Conservation (phyloP, 139 green algal species). For the Coelastrella sp. region DNA sequence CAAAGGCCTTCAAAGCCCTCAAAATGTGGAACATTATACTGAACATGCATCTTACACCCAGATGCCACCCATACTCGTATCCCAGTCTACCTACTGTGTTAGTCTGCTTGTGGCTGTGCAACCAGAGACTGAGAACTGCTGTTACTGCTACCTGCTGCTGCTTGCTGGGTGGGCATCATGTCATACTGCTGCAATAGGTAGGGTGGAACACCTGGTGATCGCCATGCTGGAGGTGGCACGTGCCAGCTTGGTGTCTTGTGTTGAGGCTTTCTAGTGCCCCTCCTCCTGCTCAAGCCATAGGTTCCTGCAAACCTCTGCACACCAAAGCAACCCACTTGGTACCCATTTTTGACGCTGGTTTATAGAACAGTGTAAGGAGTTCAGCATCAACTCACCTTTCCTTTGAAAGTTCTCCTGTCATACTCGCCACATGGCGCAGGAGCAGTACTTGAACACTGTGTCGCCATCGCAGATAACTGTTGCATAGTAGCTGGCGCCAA, state of each 20-base stretch:
- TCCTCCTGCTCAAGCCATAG: conserved; percentile 15
- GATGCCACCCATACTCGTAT: too few species aligned
- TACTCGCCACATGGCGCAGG: background rate
- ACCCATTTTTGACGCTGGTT: too few species aligned
- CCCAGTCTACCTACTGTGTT: too few species aligned
- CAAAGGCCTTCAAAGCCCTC: too few species aligned
- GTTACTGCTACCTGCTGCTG: background rate
- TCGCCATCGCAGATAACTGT: background rate
- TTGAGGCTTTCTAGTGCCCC: background rate
- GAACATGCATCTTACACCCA: too few species aligned
- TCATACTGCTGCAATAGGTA: background rate
- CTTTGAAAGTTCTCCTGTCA: conserved; percentile 1
- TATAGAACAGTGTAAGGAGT: too few species aligned
- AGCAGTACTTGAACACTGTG: background rate
- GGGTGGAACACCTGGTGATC: background rate
- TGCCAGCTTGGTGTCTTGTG: background rate
- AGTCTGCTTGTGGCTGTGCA: too few species aligned
- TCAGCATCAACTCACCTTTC: conserved; percentile 17
- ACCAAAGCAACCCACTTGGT: too few species aligned
- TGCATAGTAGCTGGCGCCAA: background rate
- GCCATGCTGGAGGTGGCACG: background rate
- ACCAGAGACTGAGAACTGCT: background rate
- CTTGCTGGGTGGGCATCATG: too few species aligned
- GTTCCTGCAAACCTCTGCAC: conserved; percentile 39
- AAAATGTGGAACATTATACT: too few species aligned